A percentile compares a stretch with the other conserved stretches of the same genome.
These are phyloP conservation scores for Taphrina deformans DNA, from an alignment of 1,139 yeast species.

Conservation along the genomic window DNA sequence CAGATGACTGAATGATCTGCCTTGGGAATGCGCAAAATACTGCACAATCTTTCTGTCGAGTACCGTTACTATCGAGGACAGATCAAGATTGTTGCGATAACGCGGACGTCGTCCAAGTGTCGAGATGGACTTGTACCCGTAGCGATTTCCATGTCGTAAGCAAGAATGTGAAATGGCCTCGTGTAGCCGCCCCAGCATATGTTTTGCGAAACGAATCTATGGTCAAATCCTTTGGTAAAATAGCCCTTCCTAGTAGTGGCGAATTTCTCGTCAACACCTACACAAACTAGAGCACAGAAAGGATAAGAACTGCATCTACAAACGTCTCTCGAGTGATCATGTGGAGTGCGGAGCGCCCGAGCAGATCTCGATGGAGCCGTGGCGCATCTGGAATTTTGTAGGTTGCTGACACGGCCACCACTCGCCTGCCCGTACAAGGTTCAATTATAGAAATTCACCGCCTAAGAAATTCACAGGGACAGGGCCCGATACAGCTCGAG, in stretches of 20 bases:
- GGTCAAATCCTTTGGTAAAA: too few species aligned
- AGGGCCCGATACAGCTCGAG: too few species aligned
- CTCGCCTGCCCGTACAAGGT: too few species aligned
- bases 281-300: not conserved
- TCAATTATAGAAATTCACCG: too few species aligned
- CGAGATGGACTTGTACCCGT: not conserved
- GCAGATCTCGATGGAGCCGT: not conserved
- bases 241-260: not conserved
- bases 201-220: too few species aligned
- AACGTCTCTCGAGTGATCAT: too few species aligned
- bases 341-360: not conserved
- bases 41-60: not conserved
- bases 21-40: not conserved
- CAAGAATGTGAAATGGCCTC: not conserved
- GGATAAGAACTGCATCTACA: not conserved
- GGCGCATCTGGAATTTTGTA: too few species aligned
- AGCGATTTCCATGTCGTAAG: not conserved
- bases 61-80: not conserved
- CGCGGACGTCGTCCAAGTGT: not conserved
- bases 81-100: not conserved
- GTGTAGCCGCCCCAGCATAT: not conserved
- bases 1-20: conserved; percentile 11
- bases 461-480: too few species aligned
- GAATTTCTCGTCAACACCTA: not conserved
- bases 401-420: too few species aligned